phyloP scores from a whole-genome alignment of 805 yeast species.

The Spathaspora girioi region DNA sequence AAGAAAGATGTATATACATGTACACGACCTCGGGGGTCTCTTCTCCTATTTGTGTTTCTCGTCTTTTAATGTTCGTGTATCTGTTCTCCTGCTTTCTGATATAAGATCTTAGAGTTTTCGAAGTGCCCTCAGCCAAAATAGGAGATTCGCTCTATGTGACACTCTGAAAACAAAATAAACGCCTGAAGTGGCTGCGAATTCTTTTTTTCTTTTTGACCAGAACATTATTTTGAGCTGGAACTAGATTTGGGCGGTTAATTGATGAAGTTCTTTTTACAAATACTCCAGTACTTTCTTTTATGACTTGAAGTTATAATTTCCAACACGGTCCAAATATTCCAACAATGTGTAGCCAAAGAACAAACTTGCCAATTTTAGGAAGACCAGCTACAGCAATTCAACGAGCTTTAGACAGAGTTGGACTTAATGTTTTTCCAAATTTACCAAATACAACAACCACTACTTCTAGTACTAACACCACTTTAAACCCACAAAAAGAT shows the following conservation, averaged over 20 bases:
- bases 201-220: neutral
- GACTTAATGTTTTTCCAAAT: constrained; percentile 8
- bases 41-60: too few relatives aligned
- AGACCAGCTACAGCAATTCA: constrained; percentile 22
- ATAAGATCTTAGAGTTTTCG: too few relatives aligned
- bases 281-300: neutral
- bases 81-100: too few relatives aligned
- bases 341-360: neutral
- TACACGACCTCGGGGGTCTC: too few relatives aligned
- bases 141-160: too few relatives aligned
- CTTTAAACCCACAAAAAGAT: neutral
- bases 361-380: constrained; percentile 1
- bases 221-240: neutral
- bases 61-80: too few relatives aligned
- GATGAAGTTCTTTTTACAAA: neutral
- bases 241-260: neutral
- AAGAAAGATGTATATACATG: too few relatives aligned
- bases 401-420: constrained; percentile 17
- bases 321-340: neutral
- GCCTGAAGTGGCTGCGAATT: constrained; percentile 16
- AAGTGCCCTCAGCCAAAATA: too few relatives aligned
- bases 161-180: neutral
- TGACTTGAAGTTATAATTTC: neutral
- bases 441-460: neutral
- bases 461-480: neutral